A percentile compares a stretch with the other conserved stretches of the same genome.
Evolutionary conservation across 2,329 filamentous ascomycete species (phyloP).

Genomic region (Xylariaceae sp.): DNA sequence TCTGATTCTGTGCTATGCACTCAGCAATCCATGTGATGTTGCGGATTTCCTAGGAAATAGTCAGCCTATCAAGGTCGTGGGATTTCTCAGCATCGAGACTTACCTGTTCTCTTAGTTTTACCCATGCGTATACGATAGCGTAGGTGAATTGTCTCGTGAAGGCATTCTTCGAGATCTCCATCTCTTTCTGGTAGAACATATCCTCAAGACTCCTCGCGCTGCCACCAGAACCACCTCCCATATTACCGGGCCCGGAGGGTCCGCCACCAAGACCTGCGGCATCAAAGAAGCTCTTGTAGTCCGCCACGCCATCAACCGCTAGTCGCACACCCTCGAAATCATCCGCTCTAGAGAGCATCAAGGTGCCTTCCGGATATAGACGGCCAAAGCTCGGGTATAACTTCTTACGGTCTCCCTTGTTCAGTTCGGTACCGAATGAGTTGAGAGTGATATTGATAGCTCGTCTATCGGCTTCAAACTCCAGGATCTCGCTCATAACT

Average conservation of each 20-base stretch:
- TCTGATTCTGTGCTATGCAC: conserved; percentile 99
- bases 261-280: conserved; percentile 73
- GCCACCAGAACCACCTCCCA: conserved; percentile 70
- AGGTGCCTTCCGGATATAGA: conserved; percentile 86
- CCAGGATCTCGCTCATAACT: conserved; percentile 91
- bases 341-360: conserved; percentile 92
- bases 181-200: conserved; percentile 98
- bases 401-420: conserved; percentile 91
- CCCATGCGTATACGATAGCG: conserved; percentile 94
- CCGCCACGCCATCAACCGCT: conserved; percentile 84
- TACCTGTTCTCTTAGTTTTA: conserved; percentile 95
- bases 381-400: conserved; percentile 89
- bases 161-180: conserved; percentile 92
- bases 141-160: conserved; percentile 96
- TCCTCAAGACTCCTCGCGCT: conserved; percentile 92
- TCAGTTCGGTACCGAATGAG: conserved; percentile 93
- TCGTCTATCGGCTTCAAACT: conserved; percentile 93
- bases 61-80: conserved; percentile 8
- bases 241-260: conserved; percentile 70
- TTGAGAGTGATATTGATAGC: conserved; percentile 99
- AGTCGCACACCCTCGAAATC: conserved; percentile 90
- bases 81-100: conserved; percentile 30
- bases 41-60: conserved; percentile 74
- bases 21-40: conserved; percentile 99
- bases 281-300: conserved; percentile 96